Percentiles rank a stretch among this genome's conserved stretches.
Evolutionary conservation across 306 rosid genomes (phyloP).

Genomic region (Quercus parvula): DNA sequence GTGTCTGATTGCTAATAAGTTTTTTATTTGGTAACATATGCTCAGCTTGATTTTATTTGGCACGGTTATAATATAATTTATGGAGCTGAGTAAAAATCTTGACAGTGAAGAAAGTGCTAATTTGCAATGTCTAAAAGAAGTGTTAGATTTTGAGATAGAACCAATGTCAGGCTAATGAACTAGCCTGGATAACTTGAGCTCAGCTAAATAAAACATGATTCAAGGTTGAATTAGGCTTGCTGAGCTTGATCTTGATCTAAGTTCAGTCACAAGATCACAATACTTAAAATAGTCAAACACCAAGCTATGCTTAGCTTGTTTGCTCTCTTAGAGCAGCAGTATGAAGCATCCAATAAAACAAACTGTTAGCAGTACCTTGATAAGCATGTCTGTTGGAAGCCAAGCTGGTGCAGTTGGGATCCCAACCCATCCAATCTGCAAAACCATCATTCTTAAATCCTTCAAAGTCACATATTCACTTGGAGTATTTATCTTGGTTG

Average conservation of each 20-base stretch:
- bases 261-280: not conserved
- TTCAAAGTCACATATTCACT: not conserved
- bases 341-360: not conserved
- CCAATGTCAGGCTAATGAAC: not conserved
- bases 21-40: not conserved
- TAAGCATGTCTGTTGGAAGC: constrained; percentile 95
- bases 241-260: not conserved
- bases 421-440: constrained; percentile 91
- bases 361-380: constrained; percentile 51
- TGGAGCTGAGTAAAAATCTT: not conserved
- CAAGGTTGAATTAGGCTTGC: not conserved
- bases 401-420: constrained; percentile 97
- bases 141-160: not conserved
- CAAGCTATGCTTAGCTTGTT: not conserved
- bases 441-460: not conserved
- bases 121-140: not conserved
- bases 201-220: not conserved
- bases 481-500: not conserved
- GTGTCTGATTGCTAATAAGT: not conserved
- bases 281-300: not conserved
- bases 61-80: not conserved
- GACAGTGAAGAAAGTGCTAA: not conserved
- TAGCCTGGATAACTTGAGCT: not conserved
- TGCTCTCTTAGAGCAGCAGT: not conserved
- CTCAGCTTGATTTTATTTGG: not conserved